Percentiles rank a stretch among this genome's conserved stretches.
These are phyloP conservation scores for Teunomyces barrocoloradensis DNA, from an alignment of 805 yeast species.

Conservation along the genomic window DNA sequence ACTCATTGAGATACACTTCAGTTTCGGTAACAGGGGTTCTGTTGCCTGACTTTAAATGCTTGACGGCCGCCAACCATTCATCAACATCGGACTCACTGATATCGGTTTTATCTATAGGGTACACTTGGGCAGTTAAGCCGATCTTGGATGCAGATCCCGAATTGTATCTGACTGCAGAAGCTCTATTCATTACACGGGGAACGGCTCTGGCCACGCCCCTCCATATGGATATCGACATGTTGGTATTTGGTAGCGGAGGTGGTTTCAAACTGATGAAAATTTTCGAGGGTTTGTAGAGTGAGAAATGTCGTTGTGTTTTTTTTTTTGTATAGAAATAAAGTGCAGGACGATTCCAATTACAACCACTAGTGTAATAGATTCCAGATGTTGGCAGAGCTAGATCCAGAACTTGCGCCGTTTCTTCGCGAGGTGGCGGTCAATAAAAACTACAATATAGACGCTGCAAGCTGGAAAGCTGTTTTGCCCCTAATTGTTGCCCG, in stretches of 20 bases:
- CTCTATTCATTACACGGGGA: neutral
- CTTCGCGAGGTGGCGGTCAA: slow-evolving; percentile 1
- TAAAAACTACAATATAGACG: neutral
- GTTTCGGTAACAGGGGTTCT: slow-evolving; percentile 28
- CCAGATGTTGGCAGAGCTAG: slow-evolving; percentile 1
- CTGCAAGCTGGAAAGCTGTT: slow-evolving; percentile 9
- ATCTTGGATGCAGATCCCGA: slow-evolving; percentile 4
- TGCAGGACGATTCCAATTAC: neutral
- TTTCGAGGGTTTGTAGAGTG: slow-evolving; percentile 5
- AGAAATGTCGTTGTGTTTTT: slow-evolving; percentile 1
- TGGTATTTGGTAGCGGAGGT: neutral
- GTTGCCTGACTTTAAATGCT: slow-evolving; percentile 33
- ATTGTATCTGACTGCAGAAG: slow-evolving; percentile 11
- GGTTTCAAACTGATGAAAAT: slow-evolving; percentile 3
- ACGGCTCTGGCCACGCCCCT: slow-evolving; percentile 1
- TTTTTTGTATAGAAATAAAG: neutral
- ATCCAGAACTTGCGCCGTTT: neutral
- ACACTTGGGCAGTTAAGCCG: slow-evolving; percentile 34
- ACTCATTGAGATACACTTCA: slow-evolving; percentile 39
- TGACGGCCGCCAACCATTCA: slow-evolving; percentile 47
- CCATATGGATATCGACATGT: slow-evolving; percentile 2
- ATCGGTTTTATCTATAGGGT: slow-evolving; percentile 35
- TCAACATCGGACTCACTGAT: slow-evolving; percentile 42
- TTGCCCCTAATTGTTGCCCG: slow-evolving; percentile 11
- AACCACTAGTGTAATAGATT: neutral